Evolutionary conservation across 768 basidiomycete species (phyloP).

Genomic region (Chalciporus piperatus): DNA sequence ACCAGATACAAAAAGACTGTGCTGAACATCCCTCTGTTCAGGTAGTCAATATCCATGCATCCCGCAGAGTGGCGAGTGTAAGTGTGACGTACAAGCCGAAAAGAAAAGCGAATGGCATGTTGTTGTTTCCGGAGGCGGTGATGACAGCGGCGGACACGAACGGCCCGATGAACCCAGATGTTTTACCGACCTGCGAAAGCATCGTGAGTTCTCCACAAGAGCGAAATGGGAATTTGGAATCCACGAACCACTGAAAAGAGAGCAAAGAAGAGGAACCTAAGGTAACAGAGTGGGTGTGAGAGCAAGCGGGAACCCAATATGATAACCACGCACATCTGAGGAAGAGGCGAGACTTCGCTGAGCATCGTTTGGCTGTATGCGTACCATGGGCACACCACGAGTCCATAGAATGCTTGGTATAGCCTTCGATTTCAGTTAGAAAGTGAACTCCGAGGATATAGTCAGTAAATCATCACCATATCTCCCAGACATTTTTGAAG

Average conservation of each 20-base stretch:
- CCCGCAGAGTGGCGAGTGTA: background rate
- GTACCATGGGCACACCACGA: constrained; percentile 79
- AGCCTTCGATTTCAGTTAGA: constrained; percentile 38
- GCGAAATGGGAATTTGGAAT: background rate
- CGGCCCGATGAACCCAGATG: constrained; percentile 74
- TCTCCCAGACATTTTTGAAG: constrained; percentile 83
- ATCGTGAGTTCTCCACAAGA: background rate
- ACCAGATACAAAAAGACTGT: constrained; percentile 60
- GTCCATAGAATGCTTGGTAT: constrained; percentile 67
- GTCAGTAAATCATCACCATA: constrained; percentile 17
- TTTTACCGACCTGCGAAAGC: constrained; percentile 57
- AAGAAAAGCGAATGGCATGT: constrained; percentile 74
- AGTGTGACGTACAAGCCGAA: constrained; percentile 56
- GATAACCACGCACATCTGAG: constrained; percentile 55
- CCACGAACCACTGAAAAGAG: constrained; percentile 59
- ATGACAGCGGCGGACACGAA: constrained; percentile 76
- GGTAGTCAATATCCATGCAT: background rate
- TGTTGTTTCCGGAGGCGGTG: constrained; percentile 63
- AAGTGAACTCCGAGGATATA: background rate
- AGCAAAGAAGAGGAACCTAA: constrained; percentile 72
- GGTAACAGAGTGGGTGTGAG: background rate
- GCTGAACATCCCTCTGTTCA: constrained; percentile 20
- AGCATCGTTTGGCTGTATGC: constrained; percentile 85
- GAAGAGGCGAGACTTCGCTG: constrained; percentile 68
- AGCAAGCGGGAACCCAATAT: background rate